phyloP scores from a whole-genome alignment of 2,329 filamentous ascomycete species.

The Oidium heveae region DNA sequence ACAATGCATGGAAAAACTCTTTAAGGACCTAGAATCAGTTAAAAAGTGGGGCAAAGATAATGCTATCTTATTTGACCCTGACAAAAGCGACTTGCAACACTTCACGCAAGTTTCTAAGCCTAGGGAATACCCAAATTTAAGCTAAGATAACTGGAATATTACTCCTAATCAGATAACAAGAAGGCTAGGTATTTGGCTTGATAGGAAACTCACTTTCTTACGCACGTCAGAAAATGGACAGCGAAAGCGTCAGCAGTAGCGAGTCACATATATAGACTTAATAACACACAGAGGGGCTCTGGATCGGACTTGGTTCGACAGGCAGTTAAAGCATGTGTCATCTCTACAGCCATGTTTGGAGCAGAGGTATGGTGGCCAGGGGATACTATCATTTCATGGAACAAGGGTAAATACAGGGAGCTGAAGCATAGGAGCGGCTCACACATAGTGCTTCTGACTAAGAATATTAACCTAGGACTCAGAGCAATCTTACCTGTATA shows the following conservation, averaged over 20 bases:
- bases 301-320: not conserved
- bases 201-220: too few relatives aligned
- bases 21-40: not conserved
- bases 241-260: not conserved
- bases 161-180: not conserved
- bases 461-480: not conserved
- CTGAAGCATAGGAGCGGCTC: not conserved
- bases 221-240: not conserved
- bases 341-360: not conserved
- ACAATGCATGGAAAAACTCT: not conserved
- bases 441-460: not conserved
- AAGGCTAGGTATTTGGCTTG: not conserved
- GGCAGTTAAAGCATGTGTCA: too few relatives aligned
- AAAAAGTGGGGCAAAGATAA: not conserved
- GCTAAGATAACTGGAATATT: not conserved
- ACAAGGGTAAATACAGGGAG: not conserved
- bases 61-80: not conserved
- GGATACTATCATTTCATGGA: not conserved
- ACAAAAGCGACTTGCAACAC: not conserved
- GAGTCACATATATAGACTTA: not conserved
- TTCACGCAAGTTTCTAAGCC: not conserved
- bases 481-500: too few relatives aligned
- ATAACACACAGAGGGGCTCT: not conserved
- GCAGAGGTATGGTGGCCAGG: not conserved
- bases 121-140: not conserved